Base-by-base conservation (phyloP, 805 yeast species). In the Yamadazyma ubonensis region DNA sequence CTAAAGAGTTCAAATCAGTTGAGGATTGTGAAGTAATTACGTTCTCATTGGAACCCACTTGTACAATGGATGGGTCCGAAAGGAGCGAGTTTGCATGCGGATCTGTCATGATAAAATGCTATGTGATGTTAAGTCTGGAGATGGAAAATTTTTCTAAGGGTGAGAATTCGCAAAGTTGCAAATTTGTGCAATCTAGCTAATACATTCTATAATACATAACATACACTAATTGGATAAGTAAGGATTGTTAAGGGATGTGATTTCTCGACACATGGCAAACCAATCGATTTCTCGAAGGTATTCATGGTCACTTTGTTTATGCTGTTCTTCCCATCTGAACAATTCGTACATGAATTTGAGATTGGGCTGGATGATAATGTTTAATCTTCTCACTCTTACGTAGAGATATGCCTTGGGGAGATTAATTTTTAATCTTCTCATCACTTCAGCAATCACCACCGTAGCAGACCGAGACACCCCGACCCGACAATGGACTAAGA, bases 401-500 rank as follows among this genome's bases (percentile, higher is more conserved):
- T 72, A 88, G 30, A 90, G 62, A 54, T 90, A 91, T 0, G 98
- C 96, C 22, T 81, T 69, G 2, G 93, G 81, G 20, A 91, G 64
- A 30, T 79, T 76, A 39, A 87, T 65, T 11, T 76, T 63, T 38
- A 85, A 62, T 29, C 96, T 64, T 49, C 78, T 76, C 96, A 91
- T 90, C 27, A 87, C 91, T 56, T 89, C 97, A 1, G 96, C 96
- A 49, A 91, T 91, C 51, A 95, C 91, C 8, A 91, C 95, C 0
- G 97, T 87, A 0, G 97, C 98, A 2, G 96, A 86, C 40, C 98
- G 69, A 0, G 96, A 86, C 3, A 91, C 98, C 0, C 98, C 98
- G 34, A 88, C 97, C 55, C 95, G 85, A 53, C 98, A 91, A 59
- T 91, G 98, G 8, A 91, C 90, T 44, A 91, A 67, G 14, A 67